Evolutionary conservation across 768 basidiomycete genomes (phyloP).

Genomic region (Leccinum subgranulosum): DNA sequence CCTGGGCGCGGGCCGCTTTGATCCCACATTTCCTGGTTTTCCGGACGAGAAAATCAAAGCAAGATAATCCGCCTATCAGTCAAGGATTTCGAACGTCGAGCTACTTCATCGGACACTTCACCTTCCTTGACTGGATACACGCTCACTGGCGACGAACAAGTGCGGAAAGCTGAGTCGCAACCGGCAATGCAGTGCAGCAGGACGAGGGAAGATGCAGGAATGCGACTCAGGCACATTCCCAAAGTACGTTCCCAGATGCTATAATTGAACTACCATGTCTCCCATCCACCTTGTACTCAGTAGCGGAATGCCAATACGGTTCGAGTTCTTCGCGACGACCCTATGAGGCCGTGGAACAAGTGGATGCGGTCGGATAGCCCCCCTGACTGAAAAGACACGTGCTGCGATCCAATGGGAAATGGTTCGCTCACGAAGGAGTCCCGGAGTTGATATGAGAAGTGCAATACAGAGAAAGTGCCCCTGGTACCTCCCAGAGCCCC

Average conservation of each 20-base stretch:
- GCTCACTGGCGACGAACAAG: neutral
- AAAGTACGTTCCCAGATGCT: neutral
- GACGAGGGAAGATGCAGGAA: no score
- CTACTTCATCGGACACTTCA: no score
- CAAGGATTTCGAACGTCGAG: neutral
- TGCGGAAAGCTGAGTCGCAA: neutral
- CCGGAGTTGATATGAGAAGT: no score
- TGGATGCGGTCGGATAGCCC: no score
- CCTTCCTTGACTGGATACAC: neutral
- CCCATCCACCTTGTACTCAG: neutral
- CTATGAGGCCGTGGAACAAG: no score
- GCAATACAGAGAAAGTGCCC: no score
- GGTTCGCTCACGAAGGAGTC: neutral
- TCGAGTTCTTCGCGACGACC: neutral
- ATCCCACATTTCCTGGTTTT: neutral
- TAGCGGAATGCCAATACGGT: neutral
- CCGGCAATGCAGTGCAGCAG: no score
- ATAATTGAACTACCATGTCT: neutral
- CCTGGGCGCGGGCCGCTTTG: neutral
- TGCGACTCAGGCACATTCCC: neutral
- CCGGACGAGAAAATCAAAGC: neutral
- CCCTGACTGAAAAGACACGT: no score
- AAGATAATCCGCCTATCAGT: neutral
- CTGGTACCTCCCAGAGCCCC: no score
- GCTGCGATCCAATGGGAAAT: neutral